phyloP scores from a whole-genome alignment of 805 yeast genomes.

The Jamesozyma lodderae region DNA sequence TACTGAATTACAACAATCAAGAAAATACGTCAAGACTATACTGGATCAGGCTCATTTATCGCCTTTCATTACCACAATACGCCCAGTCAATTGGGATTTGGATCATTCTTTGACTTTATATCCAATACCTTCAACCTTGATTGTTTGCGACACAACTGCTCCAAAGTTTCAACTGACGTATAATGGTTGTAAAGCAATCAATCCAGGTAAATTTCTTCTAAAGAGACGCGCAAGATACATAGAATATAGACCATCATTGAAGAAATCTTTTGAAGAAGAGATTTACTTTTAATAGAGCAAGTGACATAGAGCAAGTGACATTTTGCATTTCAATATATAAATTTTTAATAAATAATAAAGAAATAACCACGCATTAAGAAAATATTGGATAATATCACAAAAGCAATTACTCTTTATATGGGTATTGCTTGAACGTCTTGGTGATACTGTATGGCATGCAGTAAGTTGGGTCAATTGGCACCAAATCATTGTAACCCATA shows the following conservation, averaged over 20 bases:
- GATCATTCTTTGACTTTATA: conserved; percentile 62
- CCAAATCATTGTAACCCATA: conserved; percentile 51
- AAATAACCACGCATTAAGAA: background rate
- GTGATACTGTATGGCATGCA: conserved; percentile 57
- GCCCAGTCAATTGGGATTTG: conserved; percentile 61
- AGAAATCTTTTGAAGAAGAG: conserved; percentile 42
- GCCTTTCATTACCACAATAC: conserved; percentile 56
- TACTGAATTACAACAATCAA: conserved; percentile 46
- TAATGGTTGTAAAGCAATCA: conserved; percentile 72
- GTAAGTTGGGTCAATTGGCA: conserved; percentile 72
- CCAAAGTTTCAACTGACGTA: conserved; percentile 68
- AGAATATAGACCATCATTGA: conserved; percentile 61
- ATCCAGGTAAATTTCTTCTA: conserved; percentile 51
- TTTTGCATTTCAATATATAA: background rate
- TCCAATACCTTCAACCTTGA: conserved; percentile 64
- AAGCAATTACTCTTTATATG: conserved; percentile 13
- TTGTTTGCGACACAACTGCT: conserved; percentile 63
- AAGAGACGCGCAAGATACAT: conserved; percentile 50
- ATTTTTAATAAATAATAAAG: background rate
- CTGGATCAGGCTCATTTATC: conserved; percentile 82
- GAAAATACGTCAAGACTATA: conserved; percentile 68
- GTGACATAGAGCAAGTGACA: too few relatives aligned
- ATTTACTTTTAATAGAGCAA: conserved; percentile 33
- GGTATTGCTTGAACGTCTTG: conserved; percentile 31
- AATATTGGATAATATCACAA: background rate